These are phyloP conservation scores for Colletotrichum sp. DNA, from an alignment of 2,329 filamentous ascomycete genomes.

Conservation along the genomic window DNA sequence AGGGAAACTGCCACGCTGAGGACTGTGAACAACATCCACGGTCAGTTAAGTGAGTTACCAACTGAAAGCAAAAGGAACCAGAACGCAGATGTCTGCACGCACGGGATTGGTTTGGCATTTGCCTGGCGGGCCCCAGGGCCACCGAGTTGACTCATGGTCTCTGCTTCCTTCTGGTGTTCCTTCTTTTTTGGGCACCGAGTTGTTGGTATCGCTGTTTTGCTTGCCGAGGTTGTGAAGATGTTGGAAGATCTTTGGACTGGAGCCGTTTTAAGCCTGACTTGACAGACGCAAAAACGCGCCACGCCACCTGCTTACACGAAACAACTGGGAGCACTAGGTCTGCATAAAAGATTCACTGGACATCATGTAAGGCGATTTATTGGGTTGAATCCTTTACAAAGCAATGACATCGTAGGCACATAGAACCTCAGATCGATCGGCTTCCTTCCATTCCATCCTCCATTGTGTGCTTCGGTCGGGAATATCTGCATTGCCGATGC, in stretches of 20 bases:
- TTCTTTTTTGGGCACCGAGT: background rate
- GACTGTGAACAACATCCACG: slow-evolving; percentile 52
- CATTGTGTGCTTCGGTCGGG: background rate
- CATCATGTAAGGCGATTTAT: background rate
- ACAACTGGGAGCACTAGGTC: background rate
- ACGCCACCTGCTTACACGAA: background rate
- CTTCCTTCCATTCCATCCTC: background rate
- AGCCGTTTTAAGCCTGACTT: background rate
- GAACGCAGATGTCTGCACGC: slow-evolving; percentile 37
- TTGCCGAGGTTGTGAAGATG: background rate
- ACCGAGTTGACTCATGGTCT: slow-evolving; percentile 68
- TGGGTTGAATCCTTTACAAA: background rate
- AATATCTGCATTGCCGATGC: background rate
- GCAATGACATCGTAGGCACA: background rate
- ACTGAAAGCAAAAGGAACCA: background rate
- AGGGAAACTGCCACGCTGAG: slow-evolving; percentile 93
- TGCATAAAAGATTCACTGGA: background rate
- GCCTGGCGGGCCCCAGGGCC: slow-evolving; percentile 70
- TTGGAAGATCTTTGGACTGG: background rate
- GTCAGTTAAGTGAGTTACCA: background rate
- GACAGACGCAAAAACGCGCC: background rate
- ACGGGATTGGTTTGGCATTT: slow-evolving; percentile 74
- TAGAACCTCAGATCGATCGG: background rate
- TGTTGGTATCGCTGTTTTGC: background rate
- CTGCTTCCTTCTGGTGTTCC: background rate